Base-by-base conservation (phyloP, 768 basidiomycete species). In the Hygrophorus russula region DNA sequence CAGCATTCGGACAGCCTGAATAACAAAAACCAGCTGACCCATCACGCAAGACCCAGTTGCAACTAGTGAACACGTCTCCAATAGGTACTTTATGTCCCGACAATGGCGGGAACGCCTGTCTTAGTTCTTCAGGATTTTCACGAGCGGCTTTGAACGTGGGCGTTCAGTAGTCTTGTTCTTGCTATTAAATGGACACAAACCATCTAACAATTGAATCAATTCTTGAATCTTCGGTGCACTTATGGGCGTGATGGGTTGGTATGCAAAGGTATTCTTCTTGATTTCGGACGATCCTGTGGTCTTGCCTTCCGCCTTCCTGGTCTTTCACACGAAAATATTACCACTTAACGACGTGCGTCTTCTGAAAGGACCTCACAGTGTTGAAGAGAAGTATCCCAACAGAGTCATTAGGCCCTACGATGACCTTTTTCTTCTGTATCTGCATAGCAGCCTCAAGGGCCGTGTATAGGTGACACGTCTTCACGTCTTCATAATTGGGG, bases 311-410 rank as follows among this genome's bases (percentile, higher is more conserved):
- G 61, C 46, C 55, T 64, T 69, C 51, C 64, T 60, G 13, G 66
- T 68, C 73, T 74, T 64, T 42, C 30, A 35, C 19, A 28, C 11
- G 31, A 35, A 44, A 15, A 11, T 28, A 39, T 15, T 41, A 18
- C 31, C 15, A 27, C 13, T 32, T 30, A 27, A 32, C 30, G 15
- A 8, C 9, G 24, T 14, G 12, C 1, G 14, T n/a, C 19, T 13
- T 28, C 24, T 4, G n/a, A 30, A 19, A 2, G 1, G 24, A 8
- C 36, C 41, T 55, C 57, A 93, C 92, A 45, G 90, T 89, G 50
- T 99, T 97, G 65, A 86, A 99, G 8, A 98, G 65, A 51, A 98
- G 56, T 31, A 98, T 82, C 4, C 94, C 96, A 35, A 97, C 80
- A 24, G 78, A 74, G 57, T 98, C 94, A 49, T 80, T 85, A 2